A percentile compares a stretch with the other conserved stretches of the same genome.
Conservation (phyloP, 805 yeast species). For the Teunomyces barrocoloradensis region DNA sequence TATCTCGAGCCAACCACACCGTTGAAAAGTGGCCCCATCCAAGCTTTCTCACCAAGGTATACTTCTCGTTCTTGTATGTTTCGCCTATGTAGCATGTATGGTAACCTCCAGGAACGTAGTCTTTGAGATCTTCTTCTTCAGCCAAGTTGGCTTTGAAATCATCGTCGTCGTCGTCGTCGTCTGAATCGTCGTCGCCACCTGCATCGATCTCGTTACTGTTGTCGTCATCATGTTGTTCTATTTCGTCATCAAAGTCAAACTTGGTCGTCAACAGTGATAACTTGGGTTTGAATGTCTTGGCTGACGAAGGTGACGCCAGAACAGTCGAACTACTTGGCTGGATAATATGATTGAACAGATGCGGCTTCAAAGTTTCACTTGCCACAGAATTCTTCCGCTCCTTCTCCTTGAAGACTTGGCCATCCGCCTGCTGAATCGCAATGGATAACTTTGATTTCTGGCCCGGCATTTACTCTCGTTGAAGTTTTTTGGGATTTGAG, state of each 20-base stretch:
- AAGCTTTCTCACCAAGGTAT: conserved; percentile 78
- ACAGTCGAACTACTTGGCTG: conserved; percentile 30
- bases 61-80: conserved; percentile 68
- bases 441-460: conserved; percentile 41
- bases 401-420: conserved; percentile 9
- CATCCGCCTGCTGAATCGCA: conserved; percentile 44
- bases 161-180: conserved; percentile 21
- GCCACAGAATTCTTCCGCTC: conserved; percentile 1
- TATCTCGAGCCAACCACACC: conserved; percentile 81
- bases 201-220: conserved; percentile 6
- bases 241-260: conserved; percentile 19
- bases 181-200: conserved; percentile 10
- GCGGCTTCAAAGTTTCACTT: conserved; percentile 8
- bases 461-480: conserved; percentile 17
- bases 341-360: conserved; percentile 14
- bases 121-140: conserved; percentile 83
- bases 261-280: conserved; percentile 37
- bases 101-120: conserved; percentile 91
- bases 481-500: not conserved
- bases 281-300: conserved; percentile 34
- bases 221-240: conserved; percentile 5
- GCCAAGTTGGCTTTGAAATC: conserved; percentile 28
- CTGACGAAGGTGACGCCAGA: conserved; percentile 30
- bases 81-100: conserved; percentile 94
- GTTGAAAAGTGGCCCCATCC: conserved; percentile 99